Evolutionary conservation across 306 rosid species (phyloP), one percentile per base, ranked within the genome.

Genomic region (Pachyrhizus erosus): DNA sequence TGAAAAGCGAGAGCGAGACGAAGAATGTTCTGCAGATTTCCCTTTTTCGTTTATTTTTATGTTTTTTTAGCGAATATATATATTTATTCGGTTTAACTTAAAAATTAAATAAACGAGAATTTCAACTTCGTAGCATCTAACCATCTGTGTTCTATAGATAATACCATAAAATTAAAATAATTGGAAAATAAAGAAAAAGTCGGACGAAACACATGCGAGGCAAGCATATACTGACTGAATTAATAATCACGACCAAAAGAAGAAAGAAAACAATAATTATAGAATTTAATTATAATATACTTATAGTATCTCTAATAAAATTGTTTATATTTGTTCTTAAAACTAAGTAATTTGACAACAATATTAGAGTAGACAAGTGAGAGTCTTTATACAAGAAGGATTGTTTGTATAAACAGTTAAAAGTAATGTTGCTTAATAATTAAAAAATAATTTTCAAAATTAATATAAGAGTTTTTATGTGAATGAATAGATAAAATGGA

Each of bases 21-120:
- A 72, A 82, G 88, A 86, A 86, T 82, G 78, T 86, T 82, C 81
- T 20, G 68, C 74, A 78, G 81, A 82, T 77, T 82, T 23, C 81
- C 80, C 76, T 33, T 85, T 85, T 76, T 7, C 46, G 10, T 67
- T 73, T 20, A 15, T 14, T 57, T 74, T 23, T 26, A 3, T 27
- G 40, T 31, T 64, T 31, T 64, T 64, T 31, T 3, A 31, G 5
- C 45, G 18, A 33, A 33, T 31, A n/a, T 29, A 64, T 78, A 18
- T 39, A 52, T 65, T 9, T 51, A 20, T 37, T n/a, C 3, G 2
- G 3, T 37, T 78, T 42, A 4, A 31, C 4, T 11, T 23, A 21
- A 58, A 58, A 77, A 55, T 57, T 5, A 17, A 69, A 33, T 8
- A 33, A 78, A 43, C 27, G 6, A 18, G 67, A 49, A 34, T 67